Evolutionary conservation across 75 land plant genomes (phyloP), one percentile per base, ranked within the genome.

Genomic region (Sequoia sempervirens): DNA sequence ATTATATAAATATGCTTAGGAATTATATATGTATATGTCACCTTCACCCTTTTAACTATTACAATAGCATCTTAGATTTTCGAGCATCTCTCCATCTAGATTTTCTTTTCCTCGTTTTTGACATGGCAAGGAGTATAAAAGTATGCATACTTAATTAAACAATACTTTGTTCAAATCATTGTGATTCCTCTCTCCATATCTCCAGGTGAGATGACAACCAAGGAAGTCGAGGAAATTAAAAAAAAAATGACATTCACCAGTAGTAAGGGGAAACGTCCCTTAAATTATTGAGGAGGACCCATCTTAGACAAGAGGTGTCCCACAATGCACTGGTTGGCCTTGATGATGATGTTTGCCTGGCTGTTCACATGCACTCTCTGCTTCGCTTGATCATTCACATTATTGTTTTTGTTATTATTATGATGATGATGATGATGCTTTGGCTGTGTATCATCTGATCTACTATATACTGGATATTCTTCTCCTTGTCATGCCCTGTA

Each of bases 281-380:
- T 30, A 70, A 70, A 70, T 70, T 70, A 70, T 70, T 70, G 73
- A 70, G 36, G 73, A 32, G 73, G 73, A 61, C 66, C 73, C 32
- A 70, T 70, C 15, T 32, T 32, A 30, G 36, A 70, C 36, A 32
- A 70, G 73, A 70, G 73, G 14, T 32, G 36, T 12, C 73, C 32
- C 73, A 70, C 73, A 70, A 11, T 28, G 73, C 36, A 32, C 32
- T 70, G 36, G 36, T 13, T 70, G 73, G 73, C 36, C 11, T 2
- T 70, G 73, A 70, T 32, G 36, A 70, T 32, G 36, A 70, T 70
- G 36, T 70, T 70, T 32, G 73, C 36, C 73, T 70, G 73, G 36
- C 73, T 70, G 66, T 70, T 70, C 73, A 70, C 73, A 70, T 70
- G 73, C 73, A 70, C 36, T 11, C 73, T 70, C 73, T 70, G 73